Evolutionary conservation across 129 eudicot genomes (phyloP), one percentile per base, ranked within the genome.

Genomic region (Kitagawia praeruptora): DNA sequence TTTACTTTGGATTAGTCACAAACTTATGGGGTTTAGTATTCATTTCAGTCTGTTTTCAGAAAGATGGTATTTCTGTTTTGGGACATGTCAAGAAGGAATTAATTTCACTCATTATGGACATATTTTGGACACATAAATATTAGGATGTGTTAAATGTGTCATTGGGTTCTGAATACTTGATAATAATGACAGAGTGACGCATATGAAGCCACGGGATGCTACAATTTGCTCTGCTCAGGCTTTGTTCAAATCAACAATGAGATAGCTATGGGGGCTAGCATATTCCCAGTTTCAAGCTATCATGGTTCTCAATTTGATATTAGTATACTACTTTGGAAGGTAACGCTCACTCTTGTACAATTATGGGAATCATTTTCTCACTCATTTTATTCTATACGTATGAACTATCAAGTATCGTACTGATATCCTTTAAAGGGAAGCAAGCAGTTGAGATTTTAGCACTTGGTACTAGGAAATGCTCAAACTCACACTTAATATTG

Each of bases 301-400:
- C 78, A 78, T 56, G 82, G 85, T 84, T 89, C 97, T 80, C 97
- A 91, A 84, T 91, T 89, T 87, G 97, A 91, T 76, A 91, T 91
- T 72, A 91, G 91, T 77, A 87, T 91, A 53, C 97, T 91, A 82
- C 87, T 91, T 75, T 91, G 97, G 97, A 91, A 91, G 97, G 97
- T 91, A 82, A 14, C 2, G 5, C 48, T 49, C 7, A 71, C 75
- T 64, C 85, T 66, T 76, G 40, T 56, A 74, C 46, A 71, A 40
- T 38, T 14, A 67, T 31, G 19, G 39, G 73, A 28, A 67, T 25
- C 23, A 31, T 34, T 67, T 34, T 67, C 73, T 67, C 42, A 31
- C 41, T 31, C 73, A 61, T 67, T 67, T 6, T 31, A 67, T 28
- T 31, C 23, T 67, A 1, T 28, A 27, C 2, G 19, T 56, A 56